phyloP scores from a whole-genome alignment of 352 stramenopile genomes.

The Globisporangium emineosum region DNA sequence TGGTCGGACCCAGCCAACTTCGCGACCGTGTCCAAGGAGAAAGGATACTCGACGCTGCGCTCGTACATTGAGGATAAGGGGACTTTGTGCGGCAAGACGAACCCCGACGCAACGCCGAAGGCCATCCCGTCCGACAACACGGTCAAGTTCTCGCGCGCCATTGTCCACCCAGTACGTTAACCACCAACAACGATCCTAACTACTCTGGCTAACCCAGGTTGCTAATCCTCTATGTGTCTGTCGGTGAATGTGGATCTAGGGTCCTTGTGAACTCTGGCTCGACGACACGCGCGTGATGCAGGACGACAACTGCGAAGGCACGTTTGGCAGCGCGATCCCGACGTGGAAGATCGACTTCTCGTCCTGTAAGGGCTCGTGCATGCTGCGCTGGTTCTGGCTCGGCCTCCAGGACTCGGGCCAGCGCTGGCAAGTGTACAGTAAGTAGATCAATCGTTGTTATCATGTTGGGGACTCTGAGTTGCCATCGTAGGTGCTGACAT shows the following conservation, averaged over 20 bases:
- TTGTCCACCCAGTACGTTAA: not conserved
- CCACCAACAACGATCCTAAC: no score
- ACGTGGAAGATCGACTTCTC: not conserved
- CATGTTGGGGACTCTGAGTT: no score
- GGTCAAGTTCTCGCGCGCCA: constrained; percentile 19
- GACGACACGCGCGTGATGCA: constrained; percentile 4
- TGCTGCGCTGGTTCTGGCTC: not conserved
- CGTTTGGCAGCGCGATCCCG: no score
- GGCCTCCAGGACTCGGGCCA: not conserved
- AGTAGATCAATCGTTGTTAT: not conserved
- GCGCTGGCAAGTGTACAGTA: constrained; percentile 2
- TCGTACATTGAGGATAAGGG: constrained; percentile 21
- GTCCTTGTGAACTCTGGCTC: not conserved
- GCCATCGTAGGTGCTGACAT: no score
- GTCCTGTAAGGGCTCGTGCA: not conserved
- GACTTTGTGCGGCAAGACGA: constrained; percentile 22
- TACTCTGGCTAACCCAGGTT: no score
- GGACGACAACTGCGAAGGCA: constrained; percentile 3
- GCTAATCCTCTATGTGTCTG: no score
- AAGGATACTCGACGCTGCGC: constrained; percentile 14
- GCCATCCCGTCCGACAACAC: constrained; percentile 21
- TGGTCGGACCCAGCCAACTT: constrained; percentile 7
- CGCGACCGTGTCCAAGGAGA: constrained; percentile 4
- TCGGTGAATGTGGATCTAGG: not conserved
- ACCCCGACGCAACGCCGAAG: constrained; percentile 16